A percentile compares a stretch with the other conserved stretches of the same genome.
Conservation (phyloP, 2,329 filamentous ascomycete species). For the Stromatinia cepivora region DNA sequence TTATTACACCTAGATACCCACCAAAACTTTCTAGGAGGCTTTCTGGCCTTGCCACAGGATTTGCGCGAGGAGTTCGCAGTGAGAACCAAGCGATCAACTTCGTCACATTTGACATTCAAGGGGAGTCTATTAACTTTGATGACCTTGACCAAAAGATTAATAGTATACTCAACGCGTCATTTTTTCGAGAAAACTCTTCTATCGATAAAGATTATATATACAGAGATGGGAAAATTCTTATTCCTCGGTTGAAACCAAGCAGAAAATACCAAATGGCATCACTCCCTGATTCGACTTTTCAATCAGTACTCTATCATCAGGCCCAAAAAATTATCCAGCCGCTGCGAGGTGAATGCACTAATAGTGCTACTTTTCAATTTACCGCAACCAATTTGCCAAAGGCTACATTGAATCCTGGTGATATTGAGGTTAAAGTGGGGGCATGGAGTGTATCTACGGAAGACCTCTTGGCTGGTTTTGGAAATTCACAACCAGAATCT, state of each 20-base stretch:
- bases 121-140: conserved; percentile 1
- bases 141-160: neutral
- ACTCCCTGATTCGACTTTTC: neutral
- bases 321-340: neutral
- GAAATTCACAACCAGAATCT: neutral
- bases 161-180: neutral
- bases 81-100: neutral
- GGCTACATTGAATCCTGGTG: neutral
- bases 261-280: neutral
- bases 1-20: neutral
- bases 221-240: neutral
- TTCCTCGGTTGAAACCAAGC: neutral
- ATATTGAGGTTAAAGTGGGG: neutral
- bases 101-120: conserved; percentile 5
- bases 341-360: neutral
- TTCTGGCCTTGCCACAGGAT: conserved; percentile 2
- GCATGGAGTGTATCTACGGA: conserved; percentile 40
- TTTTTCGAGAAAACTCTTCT: neutral
- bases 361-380: neutral
- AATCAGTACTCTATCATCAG: neutral
- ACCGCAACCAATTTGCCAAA: neutral
- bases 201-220: neutral
- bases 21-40: neutral
- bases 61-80: neutral
- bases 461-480: conserved; percentile 34